Conservation (phyloP, 805 yeast genomes). For the Hanseniaspora thailandica region DNA sequence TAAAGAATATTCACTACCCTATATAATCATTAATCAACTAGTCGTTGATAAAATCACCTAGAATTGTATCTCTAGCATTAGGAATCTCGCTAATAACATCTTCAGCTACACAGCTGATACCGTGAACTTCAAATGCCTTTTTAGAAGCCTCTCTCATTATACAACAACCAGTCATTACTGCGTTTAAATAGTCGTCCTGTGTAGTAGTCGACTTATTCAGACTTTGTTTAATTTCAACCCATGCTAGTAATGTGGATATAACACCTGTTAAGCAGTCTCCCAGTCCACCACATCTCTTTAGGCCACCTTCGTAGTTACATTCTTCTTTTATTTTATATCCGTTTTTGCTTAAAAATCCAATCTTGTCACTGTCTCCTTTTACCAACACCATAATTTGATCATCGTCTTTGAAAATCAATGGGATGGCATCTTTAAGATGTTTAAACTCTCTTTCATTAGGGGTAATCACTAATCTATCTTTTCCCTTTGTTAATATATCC, state of each 20-base stretch:
- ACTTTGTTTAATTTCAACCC: constrained; percentile 4
- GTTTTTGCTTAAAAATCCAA: constrained; percentile 29
- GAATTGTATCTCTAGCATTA: background rate
- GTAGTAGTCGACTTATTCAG: background rate
- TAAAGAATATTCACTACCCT: too few relatives aligned
- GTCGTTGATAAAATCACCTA: constrained; percentile 8
- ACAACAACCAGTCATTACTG: constrained; percentile 4
- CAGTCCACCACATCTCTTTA: constrained; percentile 86
- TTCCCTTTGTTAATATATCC: constrained; percentile 38
- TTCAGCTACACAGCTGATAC: constrained; percentile 10
- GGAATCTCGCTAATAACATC: background rate
- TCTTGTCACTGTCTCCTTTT: constrained; percentile 60
- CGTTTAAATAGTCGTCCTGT: background rate
- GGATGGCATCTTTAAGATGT: constrained; percentile 27
- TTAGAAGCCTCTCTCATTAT: constrained; percentile 11
- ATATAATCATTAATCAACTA: background rate
- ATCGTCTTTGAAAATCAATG: background rate
- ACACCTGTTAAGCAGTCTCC: constrained; percentile 83
- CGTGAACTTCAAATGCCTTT: background rate
- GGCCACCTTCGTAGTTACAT: constrained; percentile 48
- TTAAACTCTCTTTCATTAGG: constrained; percentile 83
- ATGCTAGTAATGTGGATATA: constrained; percentile 5
- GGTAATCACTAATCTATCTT: constrained; percentile 57
- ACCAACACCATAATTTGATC: constrained; percentile 30
- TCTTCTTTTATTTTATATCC: constrained; percentile 35